Evolutionary conservation across 306 rosid genomes (phyloP), one percentile per base, ranked within the genome.

Genomic region (Hippophae tibetana): DNA sequence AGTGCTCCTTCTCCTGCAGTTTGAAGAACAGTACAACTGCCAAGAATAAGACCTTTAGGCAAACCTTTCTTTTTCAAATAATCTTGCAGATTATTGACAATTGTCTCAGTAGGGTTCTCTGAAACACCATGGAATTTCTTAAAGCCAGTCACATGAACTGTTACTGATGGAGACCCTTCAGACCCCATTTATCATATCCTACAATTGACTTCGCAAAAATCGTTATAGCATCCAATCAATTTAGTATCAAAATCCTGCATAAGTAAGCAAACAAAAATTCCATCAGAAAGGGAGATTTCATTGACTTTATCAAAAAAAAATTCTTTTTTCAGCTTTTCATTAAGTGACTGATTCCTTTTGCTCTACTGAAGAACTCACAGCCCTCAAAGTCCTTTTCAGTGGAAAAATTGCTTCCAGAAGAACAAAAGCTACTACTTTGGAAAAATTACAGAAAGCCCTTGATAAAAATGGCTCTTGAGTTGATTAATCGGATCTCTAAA

Each of bases 61-160:
- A 81, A 76, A 41, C 98, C 95, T 67, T 75, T 74, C 69, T 85
- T 85, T 66, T 67, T 79, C 83, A 85, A 11, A 71, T 83, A 87
- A 61, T 87, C 83, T 25, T 43, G 50, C 62, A 92, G 82, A 42
- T 84, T 82, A 70, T 55, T 71, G 57, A 81, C 95, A 61, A 87
- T 75, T 2, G 81, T 74, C 77, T 92, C 96, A 0, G 98, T 92
- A 4, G 98, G 98, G 77, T 92, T 92, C 69, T 85, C 96, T 0
- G 93, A 84, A 81, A 92, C 96, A 62, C 98, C 98, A 55, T 92
- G 96, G 78, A 92, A 92, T 80, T 85, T 92, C 88, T 85, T 87
- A 72, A 92, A 92, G 51, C 98, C 98, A 6, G 98, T 92, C 47
- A 87, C 80, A 73, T 87, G 80, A 81, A 92, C 73, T 47, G 83